A percentile compares a stretch with the other conserved stretches of the same genome.
phyloP scores from a whole-genome alignment of 192 early-diverging fungal genomes.

The Obelidium mucronatum region DNA sequence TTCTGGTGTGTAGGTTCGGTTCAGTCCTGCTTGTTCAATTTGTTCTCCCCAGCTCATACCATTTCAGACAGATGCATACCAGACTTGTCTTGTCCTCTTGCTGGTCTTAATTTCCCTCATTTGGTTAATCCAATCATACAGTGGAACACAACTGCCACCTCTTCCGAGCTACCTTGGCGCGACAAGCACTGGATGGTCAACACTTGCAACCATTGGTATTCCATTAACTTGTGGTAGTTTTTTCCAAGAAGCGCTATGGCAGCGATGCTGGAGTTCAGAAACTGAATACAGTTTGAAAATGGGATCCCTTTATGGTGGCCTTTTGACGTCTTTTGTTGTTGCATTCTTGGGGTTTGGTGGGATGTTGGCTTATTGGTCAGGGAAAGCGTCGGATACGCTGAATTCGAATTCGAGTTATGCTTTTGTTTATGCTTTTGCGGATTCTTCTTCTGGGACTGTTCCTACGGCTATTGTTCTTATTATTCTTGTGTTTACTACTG shows the following conservation, averaged over 20 bases:
- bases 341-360: conserved; percentile 59
- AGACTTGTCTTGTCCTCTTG: conserved; percentile 42
- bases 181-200: conserved; percentile 45
- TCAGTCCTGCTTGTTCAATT: no score
- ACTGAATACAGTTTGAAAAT: conserved; percentile 36
- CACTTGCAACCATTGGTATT: conserved; percentile 47
- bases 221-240: conserved; percentile 51
- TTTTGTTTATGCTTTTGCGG: conserved; percentile 50
- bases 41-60: no score
- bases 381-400: conserved; percentile 20
- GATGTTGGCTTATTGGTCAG: conserved; percentile 49
- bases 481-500: conserved; percentile 44
- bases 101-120: conserved; percentile 41
- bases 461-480: conserved; percentile 45
- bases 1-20: no score
- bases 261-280: conserved; percentile 58
- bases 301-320: conserved; percentile 44
- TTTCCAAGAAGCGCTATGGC: conserved; percentile 61
- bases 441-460: conserved; percentile 25
- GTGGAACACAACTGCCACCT: conserved; percentile 21
- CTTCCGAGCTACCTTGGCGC: conserved; percentile 42
- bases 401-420: conserved; percentile 25
- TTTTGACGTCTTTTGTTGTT: conserved; percentile 37
- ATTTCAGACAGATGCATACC: conserved; percentile 56
- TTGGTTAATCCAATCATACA: conserved; percentile 53